Evolutionary conservation across 192 early-diverging fungal species (phyloP).

Genomic region (Glomus cerebriforme): DNA sequence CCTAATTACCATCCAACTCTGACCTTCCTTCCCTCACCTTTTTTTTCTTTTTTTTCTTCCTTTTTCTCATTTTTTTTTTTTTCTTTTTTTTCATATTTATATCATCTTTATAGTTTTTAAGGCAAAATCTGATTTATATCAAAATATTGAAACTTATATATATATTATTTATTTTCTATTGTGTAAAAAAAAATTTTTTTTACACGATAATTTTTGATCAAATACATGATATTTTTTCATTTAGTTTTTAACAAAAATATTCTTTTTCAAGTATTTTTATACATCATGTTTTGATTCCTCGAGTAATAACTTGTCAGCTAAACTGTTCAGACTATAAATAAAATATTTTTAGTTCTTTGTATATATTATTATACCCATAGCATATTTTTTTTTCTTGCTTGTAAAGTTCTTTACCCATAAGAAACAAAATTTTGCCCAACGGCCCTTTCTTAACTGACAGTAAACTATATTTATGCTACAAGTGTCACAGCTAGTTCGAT

Average conservation of each 20-base stretch:
- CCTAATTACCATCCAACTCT: not conserved
- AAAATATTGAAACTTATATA: not conserved
- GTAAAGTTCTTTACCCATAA: not conserved
- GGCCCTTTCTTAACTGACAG: not conserved
- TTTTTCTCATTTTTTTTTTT: not conserved
- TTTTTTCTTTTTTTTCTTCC: no score
- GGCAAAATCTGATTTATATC: not conserved
- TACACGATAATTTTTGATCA: not conserved
- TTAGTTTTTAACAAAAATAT: not conserved
- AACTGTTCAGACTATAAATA: not conserved
- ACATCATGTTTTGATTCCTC: not conserved
- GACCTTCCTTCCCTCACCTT: not conserved
- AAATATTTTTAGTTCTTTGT: not conserved
- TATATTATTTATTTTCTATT: not conserved
- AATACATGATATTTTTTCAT: not conserved
- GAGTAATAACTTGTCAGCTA: not conserved
- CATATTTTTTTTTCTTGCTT: not conserved
- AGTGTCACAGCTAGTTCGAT: not conserved
- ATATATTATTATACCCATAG: not conserved
- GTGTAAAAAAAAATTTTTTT: not conserved
- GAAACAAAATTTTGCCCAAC: not conserved
- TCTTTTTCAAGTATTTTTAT: not conserved
- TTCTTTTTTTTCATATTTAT: not conserved
- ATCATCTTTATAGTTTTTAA: not conserved
- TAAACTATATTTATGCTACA: slow-evolving; percentile 21